Conservation (phyloP, 2,329 filamentous ascomycete genomes). For the Emergomyces africanus region DNA sequence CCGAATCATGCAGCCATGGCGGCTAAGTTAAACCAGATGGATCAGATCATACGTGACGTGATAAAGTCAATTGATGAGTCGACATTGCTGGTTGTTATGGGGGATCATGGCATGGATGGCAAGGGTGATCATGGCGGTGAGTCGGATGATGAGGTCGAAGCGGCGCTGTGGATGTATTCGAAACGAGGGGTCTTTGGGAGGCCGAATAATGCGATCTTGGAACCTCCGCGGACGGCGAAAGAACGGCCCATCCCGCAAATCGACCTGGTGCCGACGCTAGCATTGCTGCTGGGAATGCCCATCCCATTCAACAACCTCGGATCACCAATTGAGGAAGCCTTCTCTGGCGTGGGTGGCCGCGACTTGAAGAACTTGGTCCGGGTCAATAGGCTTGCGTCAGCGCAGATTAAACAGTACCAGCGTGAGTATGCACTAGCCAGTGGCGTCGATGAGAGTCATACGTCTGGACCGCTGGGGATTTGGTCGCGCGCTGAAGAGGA, state of each 20-base stretch:
- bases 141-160: slow-evolving; percentile 89
- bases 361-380: slow-evolving; percentile 66
- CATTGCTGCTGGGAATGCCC: slow-evolving; percentile 75
- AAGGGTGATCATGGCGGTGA: slow-evolving; percentile 99
- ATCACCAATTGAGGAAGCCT: slow-evolving; percentile 85
- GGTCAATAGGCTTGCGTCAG: slow-evolving; percentile 64
- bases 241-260: slow-evolving; percentile 67
- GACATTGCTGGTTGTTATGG: slow-evolving; percentile 88
- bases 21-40: slow-evolving; percentile 84
- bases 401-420: slow-evolving; percentile 84
- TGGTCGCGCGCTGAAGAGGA: slow-evolving; percentile 48
- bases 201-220: slow-evolving; percentile 45
- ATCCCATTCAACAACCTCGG: slow-evolving; percentile 96
- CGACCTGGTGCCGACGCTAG: slow-evolving; percentile 84
- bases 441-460: slow-evolving; percentile 50
- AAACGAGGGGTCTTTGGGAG: slow-evolving; percentile 76
- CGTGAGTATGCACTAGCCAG: slow-evolving; percentile 63
- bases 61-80: slow-evolving; percentile 63
- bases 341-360: slow-evolving; percentile 50
- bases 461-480: slow-evolving; percentile 42
- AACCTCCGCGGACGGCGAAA: slow-evolving; percentile 57
- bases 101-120: slow-evolving; percentile 96
- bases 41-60: slow-evolving; percentile 60
- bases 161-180: slow-evolving; percentile 97
- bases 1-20: slow-evolving; percentile 88